A percentile compares a stretch with the other conserved stretches of the same genome.
Evolutionary conservation across 768 basidiomycete species (phyloP).

Genomic region (Mycena vitilis): DNA sequence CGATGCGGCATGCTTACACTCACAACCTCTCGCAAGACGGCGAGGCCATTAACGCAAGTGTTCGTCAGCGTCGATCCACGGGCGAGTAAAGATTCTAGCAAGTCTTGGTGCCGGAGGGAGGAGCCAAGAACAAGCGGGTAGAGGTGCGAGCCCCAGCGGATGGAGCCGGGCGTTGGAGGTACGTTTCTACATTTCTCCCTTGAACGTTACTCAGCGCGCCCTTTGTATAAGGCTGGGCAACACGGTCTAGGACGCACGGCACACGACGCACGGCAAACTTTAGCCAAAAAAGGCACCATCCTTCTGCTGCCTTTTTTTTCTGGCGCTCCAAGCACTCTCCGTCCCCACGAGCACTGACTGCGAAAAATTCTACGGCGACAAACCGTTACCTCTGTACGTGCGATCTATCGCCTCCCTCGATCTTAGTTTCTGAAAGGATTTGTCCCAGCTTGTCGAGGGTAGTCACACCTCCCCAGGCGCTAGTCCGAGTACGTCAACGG

Average conservation of each 20-base stretch:
- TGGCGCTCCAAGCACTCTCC: slow-evolving; percentile 75
- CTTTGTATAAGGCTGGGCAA: slow-evolving; percentile 79
- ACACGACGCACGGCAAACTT: slow-evolving; percentile 87
- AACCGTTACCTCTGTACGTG: slow-evolving; percentile 63
- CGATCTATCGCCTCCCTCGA: background rate
- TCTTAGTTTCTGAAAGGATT: background rate
- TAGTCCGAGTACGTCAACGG: slow-evolving; percentile 85
- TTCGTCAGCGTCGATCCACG: too few relatives aligned
- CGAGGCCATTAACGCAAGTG: too few relatives aligned
- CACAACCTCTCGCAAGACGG: too few relatives aligned
- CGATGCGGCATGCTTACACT: too few relatives aligned
- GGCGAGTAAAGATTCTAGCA: slow-evolving; percentile 84
- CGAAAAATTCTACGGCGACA: slow-evolving; percentile 90
- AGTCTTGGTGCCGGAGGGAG: slow-evolving; percentile 78
- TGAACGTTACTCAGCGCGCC: slow-evolving; percentile 28
- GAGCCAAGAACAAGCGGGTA: slow-evolving; percentile 75
- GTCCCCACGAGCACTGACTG: slow-evolving; percentile 91
- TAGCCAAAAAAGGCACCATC: too few relatives aligned
- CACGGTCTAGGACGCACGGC: slow-evolving; percentile 87
- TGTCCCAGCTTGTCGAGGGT: slow-evolving; percentile 69
- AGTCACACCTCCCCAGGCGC: slow-evolving; percentile 90
- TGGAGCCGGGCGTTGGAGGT: slow-evolving; percentile 78
- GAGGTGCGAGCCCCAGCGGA: slow-evolving; percentile 69
- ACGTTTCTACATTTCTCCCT: slow-evolving; percentile 31
- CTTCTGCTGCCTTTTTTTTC: slow-evolving; percentile 87